Conservation (phyloP, 768 basidiomycete genomes). For the Lentinula sp. region DNA sequence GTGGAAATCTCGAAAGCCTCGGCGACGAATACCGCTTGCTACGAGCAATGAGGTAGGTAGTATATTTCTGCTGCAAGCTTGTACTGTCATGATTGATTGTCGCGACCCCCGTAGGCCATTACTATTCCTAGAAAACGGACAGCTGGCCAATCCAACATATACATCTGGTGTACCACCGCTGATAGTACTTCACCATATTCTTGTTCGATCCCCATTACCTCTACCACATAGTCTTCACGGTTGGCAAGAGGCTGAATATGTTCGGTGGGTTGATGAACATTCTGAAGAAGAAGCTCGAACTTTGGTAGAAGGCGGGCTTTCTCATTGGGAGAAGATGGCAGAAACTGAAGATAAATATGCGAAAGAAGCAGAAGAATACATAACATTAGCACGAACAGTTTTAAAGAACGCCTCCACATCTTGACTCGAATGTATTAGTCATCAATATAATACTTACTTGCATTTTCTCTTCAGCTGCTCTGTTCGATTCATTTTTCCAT, state of each 20-base stretch:
- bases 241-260: slow-evolving; percentile 96
- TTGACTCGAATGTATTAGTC: slow-evolving; percentile 1
- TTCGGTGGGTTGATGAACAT: slow-evolving; percentile 94
- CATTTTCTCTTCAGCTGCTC: neutral
- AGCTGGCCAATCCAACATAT: slow-evolving; percentile 56
- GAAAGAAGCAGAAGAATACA: slow-evolving; percentile 50
- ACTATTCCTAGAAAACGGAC: slow-evolving; percentile 79
- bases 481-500: slow-evolving; percentile 11
- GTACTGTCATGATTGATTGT: neutral
- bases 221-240: slow-evolving; percentile 87
- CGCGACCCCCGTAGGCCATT: slow-evolving; percentile 51
- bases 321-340: slow-evolving; percentile 71
- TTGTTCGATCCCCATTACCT: slow-evolving; percentile 81
- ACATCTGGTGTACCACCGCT: slow-evolving; percentile 81
- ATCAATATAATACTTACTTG: neutral
- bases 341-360: slow-evolving; percentile 49
- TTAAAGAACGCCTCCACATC: neutral
- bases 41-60: slow-evolving; percentile 74
- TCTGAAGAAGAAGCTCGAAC: slow-evolving; percentile 72
- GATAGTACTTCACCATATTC: slow-evolving; percentile 85
- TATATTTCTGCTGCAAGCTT: neutral
- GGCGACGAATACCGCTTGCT: slow-evolving; percentile 86
- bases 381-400: slow-evolving; percentile 62
- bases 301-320: slow-evolving; percentile 72
- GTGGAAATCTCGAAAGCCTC: slow-evolving; percentile 63